Base-by-base conservation (phyloP, 805 yeast genomes). In the Saturnispora silvae region DNA sequence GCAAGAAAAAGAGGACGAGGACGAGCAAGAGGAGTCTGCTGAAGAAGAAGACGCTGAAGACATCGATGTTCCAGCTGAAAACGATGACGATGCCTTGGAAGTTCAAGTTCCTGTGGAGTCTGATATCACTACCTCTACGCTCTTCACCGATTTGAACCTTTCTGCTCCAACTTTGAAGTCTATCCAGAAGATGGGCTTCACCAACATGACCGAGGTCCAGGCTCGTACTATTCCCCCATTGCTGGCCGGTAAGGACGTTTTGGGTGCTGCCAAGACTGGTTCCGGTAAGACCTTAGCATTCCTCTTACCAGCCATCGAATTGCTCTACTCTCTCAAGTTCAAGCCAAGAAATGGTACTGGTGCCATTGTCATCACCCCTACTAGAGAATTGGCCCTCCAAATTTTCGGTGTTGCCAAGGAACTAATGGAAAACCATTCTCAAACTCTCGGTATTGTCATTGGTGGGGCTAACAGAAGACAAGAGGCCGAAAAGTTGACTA, bases 231-330 rank as follows among this genome's bases (percentile, higher is more conserved):
- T 92, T 39, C 97, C 98, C 5, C 97, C 98, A 9, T 67, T 92
- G 44, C 63, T 94, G 45, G 96, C 97, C 1, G 98, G 98, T 31
- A 75, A 89, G 50, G 99, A 92, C 61, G 97, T 94, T 16, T 69
- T 92, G 38, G 99, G 98, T 48, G 98, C 98, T n/a, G 99, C 99
- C 40, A 89, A 87, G 64, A 92, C 99, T 3, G 99, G 99, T 38
- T 86, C 96, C 1, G 99, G 99, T 57, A 92, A 92, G 65, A 92
- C 99, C 0, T 65, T 94, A 43, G 97, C 99, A 8, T 92, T 92
- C 51, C 66, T 92, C 53, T 72, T 92, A 42, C 99, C 99, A 11
- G 98, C 98, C 23, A 80, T 92, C 46, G 98, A 92, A 63, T 65
- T 86, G 64, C 68, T 92, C 38, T 81, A 87, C 55, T 77, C 95